A percentile compares a stretch with the other conserved stretches of the same genome.
These are phyloP conservation scores for Polygonum aviculare DNA, from an alignment of 148 eudicot genomes.

Conservation along the genomic window DNA sequence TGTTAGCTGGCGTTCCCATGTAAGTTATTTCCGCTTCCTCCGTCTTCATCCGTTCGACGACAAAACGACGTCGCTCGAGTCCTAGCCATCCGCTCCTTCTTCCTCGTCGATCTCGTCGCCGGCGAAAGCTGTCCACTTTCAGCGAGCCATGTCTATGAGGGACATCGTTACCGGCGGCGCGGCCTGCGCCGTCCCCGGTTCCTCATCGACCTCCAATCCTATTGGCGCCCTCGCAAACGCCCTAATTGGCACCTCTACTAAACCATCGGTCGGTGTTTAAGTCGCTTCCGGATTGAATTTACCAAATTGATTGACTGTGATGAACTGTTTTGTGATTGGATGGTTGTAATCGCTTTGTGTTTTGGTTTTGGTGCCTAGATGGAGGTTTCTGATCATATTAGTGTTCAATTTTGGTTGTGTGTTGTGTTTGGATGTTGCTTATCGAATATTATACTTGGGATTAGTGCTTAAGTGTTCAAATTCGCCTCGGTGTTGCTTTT, in stretches of 20 bases:
- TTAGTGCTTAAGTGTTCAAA: neutral
- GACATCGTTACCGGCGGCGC: slow-evolving; percentile 72
- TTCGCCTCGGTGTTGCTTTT: too few relatives aligned
- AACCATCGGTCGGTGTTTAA: slow-evolving; percentile 46
- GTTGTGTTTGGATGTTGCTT: neutral
- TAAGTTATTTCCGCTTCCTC: neutral
- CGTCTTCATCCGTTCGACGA: neutral
- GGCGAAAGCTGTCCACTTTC: neutral
- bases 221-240: slow-evolving; percentile 66
- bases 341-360: neutral
- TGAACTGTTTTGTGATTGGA: neutral
- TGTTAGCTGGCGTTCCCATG: neutral
- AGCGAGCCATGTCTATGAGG: slow-evolving; percentile 58
- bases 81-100: neutral
- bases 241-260: slow-evolving; percentile 71
- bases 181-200: slow-evolving; percentile 53
- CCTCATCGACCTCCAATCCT: slow-evolving; percentile 73
- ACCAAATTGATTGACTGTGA: neutral
- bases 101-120: neutral
- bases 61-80: neutral
- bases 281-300: neutral
- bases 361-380: neutral
- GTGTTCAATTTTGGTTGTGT: neutral
- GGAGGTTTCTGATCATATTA: neutral
- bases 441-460: neutral